These are phyloP conservation scores for Pythium coloratum DNA, from an alignment of 352 stramenopile species.

Conservation along the genomic window DNA sequence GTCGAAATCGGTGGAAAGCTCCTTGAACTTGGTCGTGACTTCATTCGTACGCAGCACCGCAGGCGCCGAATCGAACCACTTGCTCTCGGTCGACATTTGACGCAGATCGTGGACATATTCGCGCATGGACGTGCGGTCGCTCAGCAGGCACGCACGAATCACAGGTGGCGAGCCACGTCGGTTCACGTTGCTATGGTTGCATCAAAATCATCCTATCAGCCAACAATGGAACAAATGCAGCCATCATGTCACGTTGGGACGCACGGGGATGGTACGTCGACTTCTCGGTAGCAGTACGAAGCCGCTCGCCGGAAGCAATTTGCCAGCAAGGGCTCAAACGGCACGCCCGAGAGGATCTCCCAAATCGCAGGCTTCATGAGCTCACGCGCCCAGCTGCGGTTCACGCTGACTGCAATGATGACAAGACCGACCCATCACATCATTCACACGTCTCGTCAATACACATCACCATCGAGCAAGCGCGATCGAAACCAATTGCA, in stretches of 20 bases:
- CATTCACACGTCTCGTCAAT: neutral
- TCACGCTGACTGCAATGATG: conserved; percentile 58
- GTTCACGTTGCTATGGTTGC: conserved; percentile 75
- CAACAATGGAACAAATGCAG: neutral
- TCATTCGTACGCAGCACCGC: conserved; percentile 43
- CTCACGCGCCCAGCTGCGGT: conserved; percentile 70
- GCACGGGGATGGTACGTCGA: conserved; percentile 86
- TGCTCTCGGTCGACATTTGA: conserved; percentile 67
- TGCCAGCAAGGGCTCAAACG: conserved; percentile 69
- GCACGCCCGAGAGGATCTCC: conserved; percentile 80
- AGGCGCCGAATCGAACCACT: conserved; percentile 61
- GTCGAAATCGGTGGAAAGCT: conserved; percentile 55
- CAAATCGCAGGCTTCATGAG: conserved; percentile 82
- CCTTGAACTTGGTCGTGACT: conserved; percentile 32
- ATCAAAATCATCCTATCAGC: neutral
- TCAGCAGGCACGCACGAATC: conserved; percentile 80
- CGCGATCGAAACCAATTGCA: neutral
- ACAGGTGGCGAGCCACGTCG: conserved; percentile 78
- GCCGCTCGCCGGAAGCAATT: conserved; percentile 84
- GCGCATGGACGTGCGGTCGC: conserved; percentile 82
- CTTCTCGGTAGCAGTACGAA: conserved; percentile 87
- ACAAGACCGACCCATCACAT: neutral
- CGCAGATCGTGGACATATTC: conserved; percentile 87
- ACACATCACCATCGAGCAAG: conserved; percentile 8
- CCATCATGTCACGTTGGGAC: conserved; percentile 10